These are phyloP conservation scores for Trametes cubensis DNA, from an alignment of 768 basidiomycete species.

Conservation along the genomic window DNA sequence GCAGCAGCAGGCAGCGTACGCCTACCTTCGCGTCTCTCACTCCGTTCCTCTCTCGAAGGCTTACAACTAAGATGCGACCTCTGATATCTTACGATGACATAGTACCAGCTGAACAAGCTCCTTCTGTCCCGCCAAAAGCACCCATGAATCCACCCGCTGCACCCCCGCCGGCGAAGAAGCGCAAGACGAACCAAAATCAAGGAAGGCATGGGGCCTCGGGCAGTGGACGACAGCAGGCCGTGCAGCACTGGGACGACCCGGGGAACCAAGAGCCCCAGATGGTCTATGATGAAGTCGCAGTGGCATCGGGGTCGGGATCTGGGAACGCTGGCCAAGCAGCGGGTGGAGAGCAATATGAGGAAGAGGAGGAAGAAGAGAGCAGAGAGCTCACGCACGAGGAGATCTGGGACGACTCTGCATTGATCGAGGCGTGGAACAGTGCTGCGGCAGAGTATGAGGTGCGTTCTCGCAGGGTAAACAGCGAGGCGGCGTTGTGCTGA, in stretches of 20 bases:
- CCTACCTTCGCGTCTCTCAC: background rate
- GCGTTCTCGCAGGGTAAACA: constrained; percentile 19
- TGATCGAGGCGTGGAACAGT: constrained; percentile 84
- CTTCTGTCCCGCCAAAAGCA: constrained; percentile 19
- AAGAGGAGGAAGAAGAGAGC: constrained; percentile 53
- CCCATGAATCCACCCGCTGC: constrained; percentile 23
- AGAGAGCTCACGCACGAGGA: constrained; percentile 70
- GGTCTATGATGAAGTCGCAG: constrained; percentile 37
- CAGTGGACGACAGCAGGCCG: constrained; percentile 15
- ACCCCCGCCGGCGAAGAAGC: constrained; percentile 56
- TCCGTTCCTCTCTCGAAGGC: background rate
- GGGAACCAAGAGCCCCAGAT: constrained; percentile 31
- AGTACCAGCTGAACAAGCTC: constrained; percentile 43
- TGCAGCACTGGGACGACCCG: constrained; percentile 51
- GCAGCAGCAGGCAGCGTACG: background rate
- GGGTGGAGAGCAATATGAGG: constrained; percentile 37
- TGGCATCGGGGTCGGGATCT: background rate
- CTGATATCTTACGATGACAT: constrained; percentile 70
- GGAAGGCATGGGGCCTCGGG: constrained; percentile 27
- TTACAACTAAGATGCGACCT: constrained; percentile 37
- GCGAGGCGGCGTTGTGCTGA: background rate
- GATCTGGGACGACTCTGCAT: constrained; percentile 85
- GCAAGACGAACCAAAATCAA: constrained; percentile 46
- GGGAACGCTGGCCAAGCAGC: constrained; percentile 16
- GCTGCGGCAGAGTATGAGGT: constrained; percentile 82